These are phyloP conservation scores for Plasmopara muralis DNA, from an alignment of 352 stramenopile species.

Conservation along the genomic window DNA sequence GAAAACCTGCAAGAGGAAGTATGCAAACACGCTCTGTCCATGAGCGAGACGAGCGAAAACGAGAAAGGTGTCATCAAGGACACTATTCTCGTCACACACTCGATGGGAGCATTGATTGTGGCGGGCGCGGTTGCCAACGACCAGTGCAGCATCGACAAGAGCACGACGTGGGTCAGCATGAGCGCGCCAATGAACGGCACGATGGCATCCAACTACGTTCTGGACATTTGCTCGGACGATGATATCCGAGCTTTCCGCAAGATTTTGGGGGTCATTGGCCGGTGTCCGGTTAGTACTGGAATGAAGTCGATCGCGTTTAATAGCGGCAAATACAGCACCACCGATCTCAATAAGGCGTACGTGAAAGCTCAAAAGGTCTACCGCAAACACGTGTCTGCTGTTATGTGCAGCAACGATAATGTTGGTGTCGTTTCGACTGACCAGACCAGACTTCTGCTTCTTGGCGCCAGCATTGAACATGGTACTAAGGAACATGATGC, in stretches of 20 bases:
- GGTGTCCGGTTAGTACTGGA: slow-evolving; percentile 27
- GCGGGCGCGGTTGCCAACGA: slow-evolving; percentile 33
- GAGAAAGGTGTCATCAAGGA: slow-evolving; percentile 22
- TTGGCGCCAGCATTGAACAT: slow-evolving; percentile 22
- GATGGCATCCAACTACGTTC: slow-evolving; percentile 38
- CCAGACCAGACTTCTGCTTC: slow-evolving; percentile 13
- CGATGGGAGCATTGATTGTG: slow-evolving; percentile 40
- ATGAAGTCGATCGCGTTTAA: slow-evolving; percentile 39
- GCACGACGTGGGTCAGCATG: slow-evolving; percentile 39
- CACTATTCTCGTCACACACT: slow-evolving; percentile 42
- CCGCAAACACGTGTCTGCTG: slow-evolving; percentile 28
- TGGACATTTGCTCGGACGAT: slow-evolving; percentile 31
- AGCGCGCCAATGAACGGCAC: slow-evolving; percentile 39
- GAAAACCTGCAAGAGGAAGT: slow-evolving; percentile 27
- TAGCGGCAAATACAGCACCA: slow-evolving; percentile 27
- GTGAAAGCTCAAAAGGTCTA: slow-evolving; percentile 25
- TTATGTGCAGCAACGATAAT: slow-evolving; percentile 36
- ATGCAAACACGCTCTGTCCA: slow-evolving; percentile 27
- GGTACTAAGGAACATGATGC: slow-evolving; percentile 26
- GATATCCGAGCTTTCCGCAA: slow-evolving; percentile 23
- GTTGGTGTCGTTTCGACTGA: slow-evolving; percentile 32
- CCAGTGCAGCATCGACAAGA: slow-evolving; percentile 39
- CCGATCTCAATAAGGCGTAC: slow-evolving; percentile 26
- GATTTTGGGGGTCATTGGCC: slow-evolving; percentile 28
- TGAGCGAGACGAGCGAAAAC: slow-evolving; percentile 17